Evolutionary conservation across 768 basidiomycete species (phyloP).

Genomic region (Dictyophora rubrovolvata): DNA sequence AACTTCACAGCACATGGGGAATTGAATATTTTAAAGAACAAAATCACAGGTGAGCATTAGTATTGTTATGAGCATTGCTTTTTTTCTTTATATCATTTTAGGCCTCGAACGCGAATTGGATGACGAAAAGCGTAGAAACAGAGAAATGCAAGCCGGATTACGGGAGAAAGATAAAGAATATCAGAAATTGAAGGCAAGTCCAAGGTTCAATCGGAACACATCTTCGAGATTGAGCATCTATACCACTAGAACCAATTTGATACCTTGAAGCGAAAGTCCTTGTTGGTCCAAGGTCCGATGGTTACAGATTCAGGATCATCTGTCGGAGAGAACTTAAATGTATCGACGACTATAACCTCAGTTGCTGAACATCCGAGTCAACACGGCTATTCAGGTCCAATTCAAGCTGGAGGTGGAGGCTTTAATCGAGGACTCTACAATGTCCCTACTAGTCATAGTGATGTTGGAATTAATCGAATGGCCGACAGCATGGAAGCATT

Average conservation of each 20-base stretch:
- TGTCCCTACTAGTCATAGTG: background rate
- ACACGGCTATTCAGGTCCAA: background rate
- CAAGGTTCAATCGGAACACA: background rate
- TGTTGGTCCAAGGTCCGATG: conserved; percentile 38
- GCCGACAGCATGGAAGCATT: conserved; percentile 57
- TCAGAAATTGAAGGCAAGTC: conserved; percentile 66
- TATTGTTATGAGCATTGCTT: background rate
- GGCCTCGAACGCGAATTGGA: conserved; percentile 77
- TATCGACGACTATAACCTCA: conserved; percentile 4
- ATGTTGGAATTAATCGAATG: conserved; percentile 43
- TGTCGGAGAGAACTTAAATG: conserved; percentile 3
- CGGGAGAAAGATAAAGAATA: conserved; percentile 81
- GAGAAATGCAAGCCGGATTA: conserved; percentile 63
- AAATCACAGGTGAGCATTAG: conserved; percentile 43
- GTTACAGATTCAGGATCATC: background rate
- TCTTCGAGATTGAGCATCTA: background rate
- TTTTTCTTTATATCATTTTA: conserved; percentile 18
- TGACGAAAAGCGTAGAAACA: conserved; percentile 60
- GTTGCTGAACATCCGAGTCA: background rate
- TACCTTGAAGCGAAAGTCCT: conserved; percentile 71
- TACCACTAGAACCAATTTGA: conserved; percentile 55
- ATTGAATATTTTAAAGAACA: conserved; percentile 57
- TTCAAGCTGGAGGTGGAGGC: background rate
- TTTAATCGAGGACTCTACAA: background rate
- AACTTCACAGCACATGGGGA: conserved; percentile 58